phyloP scores from a whole-genome alignment of 192 early-diverging fungal genomes.

The Coemansia sp. region DNA sequence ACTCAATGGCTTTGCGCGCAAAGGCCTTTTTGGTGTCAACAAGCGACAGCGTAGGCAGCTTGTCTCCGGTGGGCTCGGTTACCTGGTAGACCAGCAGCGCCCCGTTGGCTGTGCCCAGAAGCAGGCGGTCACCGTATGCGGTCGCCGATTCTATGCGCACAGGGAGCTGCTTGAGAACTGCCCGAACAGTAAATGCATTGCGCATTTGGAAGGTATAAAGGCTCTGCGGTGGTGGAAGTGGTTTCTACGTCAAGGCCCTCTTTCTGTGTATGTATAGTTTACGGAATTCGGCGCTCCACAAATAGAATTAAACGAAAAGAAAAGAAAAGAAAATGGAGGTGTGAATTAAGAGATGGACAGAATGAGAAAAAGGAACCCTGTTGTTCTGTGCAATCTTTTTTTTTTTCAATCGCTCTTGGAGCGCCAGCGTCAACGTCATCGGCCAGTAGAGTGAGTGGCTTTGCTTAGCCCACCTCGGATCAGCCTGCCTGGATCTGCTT shows the following conservation, averaged over 20 bases:
- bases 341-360: too few species aligned
- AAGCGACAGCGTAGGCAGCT: slow-evolving; percentile 52
- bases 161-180: slow-evolving; percentile 70
- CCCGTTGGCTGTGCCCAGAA: slow-evolving; percentile 69
- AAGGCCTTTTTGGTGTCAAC: slow-evolving; percentile 69
- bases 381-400: too few species aligned
- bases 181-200: slow-evolving; percentile 75
- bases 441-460: too few species aligned
- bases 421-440: too few species aligned
- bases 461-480: too few species aligned
- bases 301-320: background rate
- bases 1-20: slow-evolving; percentile 68
- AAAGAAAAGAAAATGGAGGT: background rate
- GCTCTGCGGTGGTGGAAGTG: background rate
- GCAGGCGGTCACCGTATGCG: slow-evolving; percentile 67
- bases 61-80: slow-evolving; percentile 24
- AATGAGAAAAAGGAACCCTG: too few species aligned
- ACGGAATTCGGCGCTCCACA: background rate
- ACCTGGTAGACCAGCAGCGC: slow-evolving; percentile 70
- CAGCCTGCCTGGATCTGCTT: too few species aligned
- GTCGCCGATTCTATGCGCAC: slow-evolving; percentile 72
- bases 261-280: too few species aligned
- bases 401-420: too few species aligned
- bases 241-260: too few species aligned
- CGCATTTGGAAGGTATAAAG: slow-evolving; percentile 56